These are phyloP conservation scores for Westerdykella aurantiaca DNA, from an alignment of 2,329 filamentous ascomycete genomes.

Conservation along the genomic window DNA sequence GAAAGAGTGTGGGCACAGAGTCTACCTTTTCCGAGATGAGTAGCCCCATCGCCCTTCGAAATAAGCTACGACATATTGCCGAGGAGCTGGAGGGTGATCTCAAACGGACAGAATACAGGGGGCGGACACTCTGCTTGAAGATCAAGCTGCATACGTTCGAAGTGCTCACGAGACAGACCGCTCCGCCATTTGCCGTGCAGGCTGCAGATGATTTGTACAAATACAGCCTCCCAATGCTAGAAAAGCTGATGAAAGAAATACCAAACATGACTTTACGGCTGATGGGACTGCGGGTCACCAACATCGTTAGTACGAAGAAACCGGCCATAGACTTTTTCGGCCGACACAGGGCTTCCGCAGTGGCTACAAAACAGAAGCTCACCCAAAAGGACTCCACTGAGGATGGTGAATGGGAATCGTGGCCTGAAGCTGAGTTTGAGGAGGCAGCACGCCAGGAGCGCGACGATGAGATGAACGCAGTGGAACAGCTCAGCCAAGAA, in stretches of 20 bases:
- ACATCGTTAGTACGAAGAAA: conserved; percentile 81
- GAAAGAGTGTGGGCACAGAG: conserved; percentile 92
- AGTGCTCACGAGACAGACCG: conserved; percentile 75
- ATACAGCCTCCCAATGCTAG: conserved; percentile 73
- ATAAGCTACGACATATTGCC: conserved; percentile 74
- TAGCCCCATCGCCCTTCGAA: conserved; percentile 60
- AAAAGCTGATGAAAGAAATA: conserved; percentile 77
- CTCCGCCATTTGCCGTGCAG: conserved; percentile 65
- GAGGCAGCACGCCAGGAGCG: conserved; percentile 55
- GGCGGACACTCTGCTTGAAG: conserved; percentile 85
- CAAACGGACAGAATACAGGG: conserved; percentile 72
- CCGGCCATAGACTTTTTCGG: conserved; percentile 72
- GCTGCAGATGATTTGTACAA: conserved; percentile 78
- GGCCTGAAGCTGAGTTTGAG: conserved; percentile 63
- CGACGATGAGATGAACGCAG: conserved; percentile 55
- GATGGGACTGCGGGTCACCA: conserved; percentile 83
- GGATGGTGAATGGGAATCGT: conserved; percentile 59
- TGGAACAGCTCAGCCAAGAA: conserved; percentile 59
- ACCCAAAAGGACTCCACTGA: conserved; percentile 31
- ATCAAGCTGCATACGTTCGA: conserved; percentile 93
- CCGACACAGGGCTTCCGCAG: conserved; percentile 17
- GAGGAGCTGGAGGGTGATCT: conserved; percentile 85
- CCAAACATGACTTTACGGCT: conserved; percentile 73
- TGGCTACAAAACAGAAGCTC: conserved; percentile 13
- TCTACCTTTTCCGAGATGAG: conserved; percentile 81